phyloP scores from a whole-genome alignment of 257 asterid species.

The Solanum megistacrolobum region DNA sequence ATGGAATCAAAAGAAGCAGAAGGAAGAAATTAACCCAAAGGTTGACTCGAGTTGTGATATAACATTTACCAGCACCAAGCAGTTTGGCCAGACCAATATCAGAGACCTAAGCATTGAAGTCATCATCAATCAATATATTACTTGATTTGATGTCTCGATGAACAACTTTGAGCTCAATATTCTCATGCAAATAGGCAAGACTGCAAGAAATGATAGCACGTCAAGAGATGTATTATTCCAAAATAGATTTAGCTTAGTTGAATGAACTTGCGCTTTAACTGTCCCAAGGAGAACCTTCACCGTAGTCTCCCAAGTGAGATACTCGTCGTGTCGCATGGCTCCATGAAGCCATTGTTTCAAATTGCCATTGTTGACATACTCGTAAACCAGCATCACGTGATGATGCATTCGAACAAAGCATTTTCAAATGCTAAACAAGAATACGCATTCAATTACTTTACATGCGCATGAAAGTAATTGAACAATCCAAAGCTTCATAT shows the following conservation, averaged over 20 bases:
- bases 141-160: too few species aligned
- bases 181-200: too few species aligned
- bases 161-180: too few species aligned
- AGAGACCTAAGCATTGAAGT: slow-evolving; percentile 81
- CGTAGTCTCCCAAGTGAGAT: slow-evolving; percentile 91
- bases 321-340: slow-evolving; percentile 80
- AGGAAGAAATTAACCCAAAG: too few species aligned
- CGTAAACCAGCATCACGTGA: slow-evolving; percentile 71
- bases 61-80: slow-evolving; percentile 42
- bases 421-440: background rate
- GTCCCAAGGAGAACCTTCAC: slow-evolving; percentile 86
- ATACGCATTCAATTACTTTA: background rate
- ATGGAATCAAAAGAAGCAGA: too few species aligned
- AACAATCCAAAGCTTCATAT: background rate
- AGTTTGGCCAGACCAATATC: slow-evolving; percentile 89
- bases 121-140: slow-evolving; percentile 53
- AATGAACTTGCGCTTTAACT: slow-evolving; percentile 76
- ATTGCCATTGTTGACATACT: slow-evolving; percentile 74
- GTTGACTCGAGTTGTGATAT: slow-evolving; percentile 35
- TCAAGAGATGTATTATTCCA: background rate
- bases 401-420: background rate
- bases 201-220: too few species aligned
- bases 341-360: slow-evolving; percentile 66
- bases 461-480: background rate
- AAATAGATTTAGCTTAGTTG: background rate